Conservation (phyloP, 495 filamentous ascomycete species). For the Penicillium robsamsonii region DNA sequence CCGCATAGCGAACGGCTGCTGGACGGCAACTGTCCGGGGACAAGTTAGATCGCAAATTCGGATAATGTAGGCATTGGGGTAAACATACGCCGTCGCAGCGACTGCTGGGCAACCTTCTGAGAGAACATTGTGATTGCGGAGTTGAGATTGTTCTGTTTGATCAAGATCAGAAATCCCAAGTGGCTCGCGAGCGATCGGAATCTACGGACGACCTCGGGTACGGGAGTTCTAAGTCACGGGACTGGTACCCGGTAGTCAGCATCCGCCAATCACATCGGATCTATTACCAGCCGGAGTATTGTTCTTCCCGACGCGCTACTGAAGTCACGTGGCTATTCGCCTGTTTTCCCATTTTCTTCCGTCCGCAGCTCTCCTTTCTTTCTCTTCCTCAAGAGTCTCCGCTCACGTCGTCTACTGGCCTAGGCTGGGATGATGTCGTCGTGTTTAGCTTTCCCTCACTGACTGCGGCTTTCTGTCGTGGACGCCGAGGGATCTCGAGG, state of each 20-base stretch:
- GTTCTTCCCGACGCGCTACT: slow-evolving; percentile 31
- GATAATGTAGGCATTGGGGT: background rate
- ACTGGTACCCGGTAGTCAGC: slow-evolving; percentile 12
- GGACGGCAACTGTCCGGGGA: slow-evolving; percentile 44
- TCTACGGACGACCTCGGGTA: slow-evolving; percentile 48
- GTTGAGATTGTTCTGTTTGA: slow-evolving; percentile 21
- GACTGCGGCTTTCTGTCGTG: slow-evolving; percentile 52
- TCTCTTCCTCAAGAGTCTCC: slow-evolving; percentile 44
- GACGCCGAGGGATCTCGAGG: slow-evolving; percentile 40
- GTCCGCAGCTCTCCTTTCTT: slow-evolving; percentile 13
- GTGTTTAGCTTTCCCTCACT: slow-evolving; percentile 42
- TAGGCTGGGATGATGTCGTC: slow-evolving; percentile 43
- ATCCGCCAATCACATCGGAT: slow-evolving; percentile 34
- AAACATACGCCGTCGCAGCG: slow-evolving; percentile 65
- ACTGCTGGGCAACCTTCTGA: slow-evolving; percentile 64
- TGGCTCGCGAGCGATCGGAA: slow-evolving; percentile 32
- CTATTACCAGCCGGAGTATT: slow-evolving; percentile 42
- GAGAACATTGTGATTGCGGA: slow-evolving; percentile 58
- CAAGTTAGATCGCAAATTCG: slow-evolving; percentile 17
- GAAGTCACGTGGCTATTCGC: slow-evolving; percentile 18
- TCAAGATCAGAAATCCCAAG: slow-evolving; percentile 13
- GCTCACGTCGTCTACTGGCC: slow-evolving; percentile 41
- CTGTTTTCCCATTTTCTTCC: slow-evolving; percentile 21
- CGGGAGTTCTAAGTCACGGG: slow-evolving; percentile 32
- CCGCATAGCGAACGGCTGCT: slow-evolving; percentile 49